phyloP scores from a whole-genome alignment of 2,329 filamentous ascomycete species.

The Diplodia seriata region DNA sequence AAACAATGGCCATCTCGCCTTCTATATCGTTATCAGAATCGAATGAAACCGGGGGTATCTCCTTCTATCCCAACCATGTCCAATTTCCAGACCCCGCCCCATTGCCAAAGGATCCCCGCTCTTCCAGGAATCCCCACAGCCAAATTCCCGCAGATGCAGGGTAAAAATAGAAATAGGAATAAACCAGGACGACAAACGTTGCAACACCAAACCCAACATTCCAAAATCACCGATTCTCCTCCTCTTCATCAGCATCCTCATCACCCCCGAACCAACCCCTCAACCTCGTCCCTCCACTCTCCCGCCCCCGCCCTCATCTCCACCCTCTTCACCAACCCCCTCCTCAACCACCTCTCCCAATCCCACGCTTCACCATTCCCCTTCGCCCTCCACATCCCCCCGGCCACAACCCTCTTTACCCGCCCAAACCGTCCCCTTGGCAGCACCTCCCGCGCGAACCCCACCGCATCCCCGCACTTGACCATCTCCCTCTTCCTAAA shows the following conservation, averaged over 20 bases:
- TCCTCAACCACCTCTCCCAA: conserved; percentile 46
- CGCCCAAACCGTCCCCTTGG: conserved; percentile 41
- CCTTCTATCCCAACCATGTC: not conserved
- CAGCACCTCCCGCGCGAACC: conserved; percentile 43
- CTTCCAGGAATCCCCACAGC: not conserved
- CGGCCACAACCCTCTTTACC: conserved; percentile 36
- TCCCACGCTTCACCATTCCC: conserved; percentile 27
- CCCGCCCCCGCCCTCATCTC: conserved; percentile 43
- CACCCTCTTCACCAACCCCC: conserved; percentile 45
- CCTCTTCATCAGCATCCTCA: not conserved
- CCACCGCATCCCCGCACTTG: conserved; percentile 51
- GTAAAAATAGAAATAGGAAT: not conserved
- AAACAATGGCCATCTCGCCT: not conserved
- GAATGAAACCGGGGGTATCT: conserved; percentile 24
- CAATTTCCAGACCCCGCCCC: conserved; percentile 3
- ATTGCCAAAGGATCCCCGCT: not conserved
- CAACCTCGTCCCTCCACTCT: conserved; percentile 41
- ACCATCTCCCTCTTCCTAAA: conserved; percentile 54
- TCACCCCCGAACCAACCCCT: not conserved
- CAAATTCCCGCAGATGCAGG: not conserved
- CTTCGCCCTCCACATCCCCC: not conserved
- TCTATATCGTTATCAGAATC: conserved; percentile 13
- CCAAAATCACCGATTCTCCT: not conserved
- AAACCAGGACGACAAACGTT: not conserved
- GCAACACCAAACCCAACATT: conserved; percentile 1